These are phyloP conservation scores for Apophysomyces variabilis DNA, from an alignment of 371 early-diverging fungal species.

Conservation along the genomic window DNA sequence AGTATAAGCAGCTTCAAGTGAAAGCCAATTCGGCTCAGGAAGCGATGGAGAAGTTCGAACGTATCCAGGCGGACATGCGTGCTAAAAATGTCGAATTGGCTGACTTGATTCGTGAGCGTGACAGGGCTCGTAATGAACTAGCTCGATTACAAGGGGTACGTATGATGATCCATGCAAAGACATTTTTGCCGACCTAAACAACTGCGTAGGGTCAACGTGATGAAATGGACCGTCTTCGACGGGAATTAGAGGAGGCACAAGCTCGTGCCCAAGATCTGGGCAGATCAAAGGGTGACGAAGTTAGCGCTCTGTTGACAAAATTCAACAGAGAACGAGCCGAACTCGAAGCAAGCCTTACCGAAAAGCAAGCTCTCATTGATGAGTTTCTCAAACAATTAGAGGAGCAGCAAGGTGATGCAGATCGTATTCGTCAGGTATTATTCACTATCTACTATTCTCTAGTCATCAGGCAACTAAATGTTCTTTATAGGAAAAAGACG, in stretches of 20 bases:
- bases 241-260: constrained; percentile 79
- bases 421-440: constrained; percentile 57
- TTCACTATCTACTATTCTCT: constrained; percentile 3
- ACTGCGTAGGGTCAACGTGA: constrained; percentile 67
- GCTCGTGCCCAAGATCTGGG: constrained; percentile 79
- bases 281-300: constrained; percentile 79
- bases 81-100: constrained; percentile 83
- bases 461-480: background rate
- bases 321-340: constrained; percentile 86
- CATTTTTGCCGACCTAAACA: background rate
- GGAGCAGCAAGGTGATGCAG: constrained; percentile 71
- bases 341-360: constrained; percentile 66
- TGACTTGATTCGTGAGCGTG: constrained; percentile 84
- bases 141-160: constrained; percentile 62
- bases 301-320: constrained; percentile 73
- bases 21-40: constrained; percentile 83
- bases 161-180: background rate
- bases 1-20: constrained; percentile 82
- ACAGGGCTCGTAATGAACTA: constrained; percentile 77
- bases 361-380: constrained; percentile 57
- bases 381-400: constrained; percentile 71
- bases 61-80: constrained; percentile 77
- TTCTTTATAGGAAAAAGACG: constrained; percentile 70
- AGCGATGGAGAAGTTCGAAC: constrained; percentile 74
- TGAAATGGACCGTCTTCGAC: constrained; percentile 78